Conservation (phyloP, 768 basidiomycete genomes). For the Tulasnella calospora region DNA sequence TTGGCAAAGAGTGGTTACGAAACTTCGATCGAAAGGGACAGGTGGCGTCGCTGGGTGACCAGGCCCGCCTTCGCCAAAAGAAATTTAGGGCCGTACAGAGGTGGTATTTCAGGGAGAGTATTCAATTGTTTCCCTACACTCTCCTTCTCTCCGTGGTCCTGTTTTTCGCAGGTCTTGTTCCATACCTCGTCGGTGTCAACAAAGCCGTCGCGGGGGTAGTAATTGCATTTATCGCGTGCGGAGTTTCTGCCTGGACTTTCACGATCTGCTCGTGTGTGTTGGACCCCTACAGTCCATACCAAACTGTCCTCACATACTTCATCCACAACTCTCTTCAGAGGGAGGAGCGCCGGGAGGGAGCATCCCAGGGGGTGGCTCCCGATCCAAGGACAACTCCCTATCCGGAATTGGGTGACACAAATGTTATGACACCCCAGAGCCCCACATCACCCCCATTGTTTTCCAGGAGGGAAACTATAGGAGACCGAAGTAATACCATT, state of each 20-base stretch:
- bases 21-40: neutral
- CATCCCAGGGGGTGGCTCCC: no score
- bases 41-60: neutral
- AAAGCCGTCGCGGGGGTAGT: neutral
- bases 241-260: neutral
- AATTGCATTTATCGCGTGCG: neutral
- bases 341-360: no score
- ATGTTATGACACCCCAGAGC: no score
- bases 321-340: no score
- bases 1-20: conserved; percentile 14
- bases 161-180: conserved; percentile 8
- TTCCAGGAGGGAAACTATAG: no score
- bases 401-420: no score
- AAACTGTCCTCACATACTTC: neutral
- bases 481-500: no score
- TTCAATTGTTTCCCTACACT: neutral
- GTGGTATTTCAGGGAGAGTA: conserved; percentile 1
- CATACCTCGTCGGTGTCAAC: neutral
- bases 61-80: neutral
- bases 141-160: neutral
- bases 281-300: neutral
- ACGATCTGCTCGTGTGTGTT: neutral
- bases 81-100: conserved; percentile 1
- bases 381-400: no score
- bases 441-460: no score